Conservation (phyloP, 2,329 filamentous ascomycete species). For the Microcyclosporella mali region DNA sequence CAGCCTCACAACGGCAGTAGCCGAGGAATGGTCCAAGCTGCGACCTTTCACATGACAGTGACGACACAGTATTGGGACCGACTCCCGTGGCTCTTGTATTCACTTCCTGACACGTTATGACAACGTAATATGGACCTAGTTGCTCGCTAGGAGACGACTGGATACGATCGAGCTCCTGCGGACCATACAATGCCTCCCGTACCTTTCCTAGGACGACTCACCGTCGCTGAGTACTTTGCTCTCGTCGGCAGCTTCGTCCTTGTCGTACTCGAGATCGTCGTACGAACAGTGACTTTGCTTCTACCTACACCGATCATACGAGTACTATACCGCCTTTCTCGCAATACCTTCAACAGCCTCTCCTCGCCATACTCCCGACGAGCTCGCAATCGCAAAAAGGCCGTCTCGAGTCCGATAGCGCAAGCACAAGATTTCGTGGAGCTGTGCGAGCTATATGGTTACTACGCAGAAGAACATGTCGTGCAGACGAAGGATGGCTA, state of each 20-base stretch:
- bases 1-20: too few relatives aligned
- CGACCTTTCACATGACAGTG: too few relatives aligned
- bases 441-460: conserved; percentile 85
- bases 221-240: conserved; percentile 72
- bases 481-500: conserved; percentile 93
- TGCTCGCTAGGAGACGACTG: not conserved
- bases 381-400: conserved; percentile 61
- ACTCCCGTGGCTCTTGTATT: too few relatives aligned
- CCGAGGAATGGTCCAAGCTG: too few relatives aligned
- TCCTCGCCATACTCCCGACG: conserved; percentile 63
- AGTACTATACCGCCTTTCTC: conserved; percentile 76
- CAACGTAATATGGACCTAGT: too few relatives aligned
- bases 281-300: conserved; percentile 79
- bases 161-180: not conserved
- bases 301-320: conserved; percentile 75
- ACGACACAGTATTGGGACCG: too few relatives aligned
- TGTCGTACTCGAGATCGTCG: conserved; percentile 72
- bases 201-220: conserved; percentile 57
- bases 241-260: conserved; percentile 77
- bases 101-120: too few relatives aligned
- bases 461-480: conserved; percentile 92
- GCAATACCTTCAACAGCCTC: conserved; percentile 73
- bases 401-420: conserved; percentile 54
- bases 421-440: conserved; percentile 89
- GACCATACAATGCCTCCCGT: conserved; percentile 48